Base-by-base conservation (phyloP, 2,329 filamentous ascomycete genomes). In the Colletotrichum lupini region DNA sequence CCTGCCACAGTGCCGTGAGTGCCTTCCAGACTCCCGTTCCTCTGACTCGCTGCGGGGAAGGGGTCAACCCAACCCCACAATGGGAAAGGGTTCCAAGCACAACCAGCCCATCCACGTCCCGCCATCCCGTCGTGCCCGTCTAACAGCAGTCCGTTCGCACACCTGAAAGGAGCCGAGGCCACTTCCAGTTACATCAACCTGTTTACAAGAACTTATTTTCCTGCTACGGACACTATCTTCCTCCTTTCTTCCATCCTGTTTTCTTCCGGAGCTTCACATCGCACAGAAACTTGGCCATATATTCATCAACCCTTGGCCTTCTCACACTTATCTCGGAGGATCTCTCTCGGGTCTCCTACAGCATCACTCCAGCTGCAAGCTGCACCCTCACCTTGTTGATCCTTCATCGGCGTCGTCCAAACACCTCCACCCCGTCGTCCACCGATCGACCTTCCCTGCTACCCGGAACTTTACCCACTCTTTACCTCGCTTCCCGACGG, bases 401-500 rank as follows among this genome's bases (percentile, higher is more conserved):
- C 65, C 65, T 68, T 57, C 65, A 11, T 42, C 22, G 28, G 52
- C 28, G 28, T 56, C 37, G 30, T 35, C 65, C 30, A 37, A 26
- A 53, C 28, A 62, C 57, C 30, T 19, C 56, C 55, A 56, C 42
- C 65, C 49, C 57, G 22, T 62, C 26, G 24, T 35, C 30, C 30
- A 49, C 30, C 37, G 69, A 62, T 63, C 68, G 61, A 22, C 52
- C 35, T 72, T 68, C 65, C 69, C 52, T 72, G 65, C 37, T 58
- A 11, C 22, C 42, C 28, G 58, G 53, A 61, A 49, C 3, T 28
- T 22, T 58, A 59, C 30, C 65, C 58, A 63, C 69, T 55, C 57
- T 64, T 55, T 53, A 42, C 65, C 58, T 68, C 69, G 65, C 69
- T 68, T 68, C 52, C 69, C 69, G 58, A 63, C 69, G 64, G 58